Base-by-base conservation (phyloP, 768 basidiomycete species). In the Inosperma sp. region DNA sequence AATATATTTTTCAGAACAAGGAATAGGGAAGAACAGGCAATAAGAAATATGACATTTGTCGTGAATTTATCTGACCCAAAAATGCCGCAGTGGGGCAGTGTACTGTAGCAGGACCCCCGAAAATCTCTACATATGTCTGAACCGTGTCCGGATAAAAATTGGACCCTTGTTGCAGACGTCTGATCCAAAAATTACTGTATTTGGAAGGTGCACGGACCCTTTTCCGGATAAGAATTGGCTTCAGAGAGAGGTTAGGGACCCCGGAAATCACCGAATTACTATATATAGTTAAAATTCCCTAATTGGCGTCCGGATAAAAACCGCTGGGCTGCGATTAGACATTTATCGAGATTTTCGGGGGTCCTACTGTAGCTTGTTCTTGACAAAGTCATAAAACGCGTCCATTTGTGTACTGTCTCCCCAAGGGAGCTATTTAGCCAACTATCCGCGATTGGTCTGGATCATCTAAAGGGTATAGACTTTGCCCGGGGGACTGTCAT, bases 81-180 rank as follows among this genome's bases (percentile, higher is more conserved):
- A n/a, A n/a, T n/a, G n/a, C n/a, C n/a, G n/a, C n/a, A n/a, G n/a
- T n/a, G n/a, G n/a, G n/a, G n/a, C n/a, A n/a, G n/a, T n/a, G n/a
- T n/a, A n/a, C n/a, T n/a, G n/a, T n/a, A n/a, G 19, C 19, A 45
- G 44, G 44, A 45, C 44, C 44, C 44, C 44, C 8, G 44, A 45
- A 45, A 45, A 16, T 45, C 17, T 30, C 2, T 0, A 5, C 43
- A 2, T 7, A 44, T 44, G 43, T 30, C 44, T 45, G 30, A 45
- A 21, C 44, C 19, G 30, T 22, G 21, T 45, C 44, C 21, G 30
- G 44, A 45, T 45, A 45, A 45, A 45, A 45, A 31, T 45, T 45
- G 30, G 21, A 31, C 29, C 29, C 16, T n/a, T 0, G 30, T 19
- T 22, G 33, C 30, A 45, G 3, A 45, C 33, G 44, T 31, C 19